A percentile compares a stretch with the other conserved stretches of the same genome.
These are phyloP conservation scores for Plectosphaerella sp. DNA, from an alignment of 2,329 filamentous ascomycete genomes.

Conservation along the genomic window DNA sequence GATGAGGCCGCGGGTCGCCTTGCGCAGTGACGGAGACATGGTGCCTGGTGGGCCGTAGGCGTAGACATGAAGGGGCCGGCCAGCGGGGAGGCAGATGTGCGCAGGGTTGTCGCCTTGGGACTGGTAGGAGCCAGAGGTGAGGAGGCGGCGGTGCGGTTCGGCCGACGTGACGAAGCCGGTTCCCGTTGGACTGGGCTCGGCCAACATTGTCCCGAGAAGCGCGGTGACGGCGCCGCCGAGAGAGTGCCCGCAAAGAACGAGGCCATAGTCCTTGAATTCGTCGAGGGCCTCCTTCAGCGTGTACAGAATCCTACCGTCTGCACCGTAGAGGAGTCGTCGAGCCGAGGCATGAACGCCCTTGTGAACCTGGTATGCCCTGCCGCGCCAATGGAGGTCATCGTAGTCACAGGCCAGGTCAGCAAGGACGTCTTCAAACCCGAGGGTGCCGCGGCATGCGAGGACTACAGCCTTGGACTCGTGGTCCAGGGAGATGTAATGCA, in stretches of 20 bases:
- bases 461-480: slow-evolving; percentile 69
- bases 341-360: slow-evolving; percentile 72
- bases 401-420: slow-evolving; percentile 74
- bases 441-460: slow-evolving; percentile 66
- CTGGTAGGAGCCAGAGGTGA: slow-evolving; percentile 22
- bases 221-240: slow-evolving; percentile 67
- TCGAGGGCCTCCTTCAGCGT: slow-evolving; percentile 63
- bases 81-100: slow-evolving; percentile 54
- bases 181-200: slow-evolving; percentile 52
- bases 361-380: slow-evolving; percentile 63
- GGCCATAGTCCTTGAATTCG: slow-evolving; percentile 64
- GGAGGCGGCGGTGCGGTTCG: slow-evolving; percentile 37
- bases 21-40: slow-evolving; percentile 65
- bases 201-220: slow-evolving; percentile 65
- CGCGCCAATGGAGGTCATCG: slow-evolving; percentile 60
- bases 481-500: slow-evolving; percentile 70
- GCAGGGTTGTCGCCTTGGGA: slow-evolving; percentile 2
- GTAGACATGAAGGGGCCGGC: slow-evolving; percentile 72
- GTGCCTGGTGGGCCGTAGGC: slow-evolving; percentile 72
- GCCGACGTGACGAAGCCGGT: slow-evolving; percentile 60
- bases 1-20: slow-evolving; percentile 67
- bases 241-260: slow-evolving; percentile 66
- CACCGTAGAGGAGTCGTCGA: slow-evolving; percentile 61
- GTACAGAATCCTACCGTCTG: slow-evolving; percentile 61
- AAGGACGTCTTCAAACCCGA: slow-evolving; percentile 70